Evolutionary conservation across 129 eudicot genomes (phyloP).

Genomic region (Chrysanthemum lavandulifolium): DNA sequence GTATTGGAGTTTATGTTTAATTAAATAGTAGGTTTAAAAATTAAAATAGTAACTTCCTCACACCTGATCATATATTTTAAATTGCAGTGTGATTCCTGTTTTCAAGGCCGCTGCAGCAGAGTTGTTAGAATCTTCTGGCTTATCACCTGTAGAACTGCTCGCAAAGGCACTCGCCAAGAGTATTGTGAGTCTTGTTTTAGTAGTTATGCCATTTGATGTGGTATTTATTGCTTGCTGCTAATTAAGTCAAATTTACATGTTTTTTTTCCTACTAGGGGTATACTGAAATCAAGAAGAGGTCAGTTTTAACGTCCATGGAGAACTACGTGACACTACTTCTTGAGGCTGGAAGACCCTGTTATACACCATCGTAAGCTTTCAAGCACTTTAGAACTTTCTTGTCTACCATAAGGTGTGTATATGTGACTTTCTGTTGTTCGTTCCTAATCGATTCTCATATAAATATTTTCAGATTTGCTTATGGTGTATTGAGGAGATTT

Average conservation of each 20-base stretch:
- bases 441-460: too few species aligned
- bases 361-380: constrained; percentile 68
- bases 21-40: background rate
- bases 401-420: background rate
- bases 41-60: background rate
- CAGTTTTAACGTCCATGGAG: constrained; percentile 88
- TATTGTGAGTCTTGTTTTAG: constrained; percentile 43
- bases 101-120: constrained; percentile 90
- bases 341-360: constrained; percentile 73
- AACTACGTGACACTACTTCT: constrained; percentile 71
- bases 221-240: constrained; percentile 2
- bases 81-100: constrained; percentile 72
- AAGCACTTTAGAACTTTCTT: background rate
- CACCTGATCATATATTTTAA: background rate
- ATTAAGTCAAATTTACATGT: background rate
- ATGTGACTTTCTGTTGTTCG: background rate
- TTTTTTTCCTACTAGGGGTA: constrained; percentile 59
- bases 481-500: constrained; percentile 71
- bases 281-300: constrained; percentile 77
- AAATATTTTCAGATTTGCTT: constrained; percentile 51
- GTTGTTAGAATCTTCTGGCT: constrained; percentile 57
- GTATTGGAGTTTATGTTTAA: constrained; percentile 24
- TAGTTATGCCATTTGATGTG: background rate
- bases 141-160: constrained; percentile 74
- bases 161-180: constrained; percentile 96